Percentiles rank a stretch among this genome's conserved stretches.
These are phyloP conservation scores for Daedalea quercina DNA, from an alignment of 768 basidiomycete species.

Conservation along the genomic window DNA sequence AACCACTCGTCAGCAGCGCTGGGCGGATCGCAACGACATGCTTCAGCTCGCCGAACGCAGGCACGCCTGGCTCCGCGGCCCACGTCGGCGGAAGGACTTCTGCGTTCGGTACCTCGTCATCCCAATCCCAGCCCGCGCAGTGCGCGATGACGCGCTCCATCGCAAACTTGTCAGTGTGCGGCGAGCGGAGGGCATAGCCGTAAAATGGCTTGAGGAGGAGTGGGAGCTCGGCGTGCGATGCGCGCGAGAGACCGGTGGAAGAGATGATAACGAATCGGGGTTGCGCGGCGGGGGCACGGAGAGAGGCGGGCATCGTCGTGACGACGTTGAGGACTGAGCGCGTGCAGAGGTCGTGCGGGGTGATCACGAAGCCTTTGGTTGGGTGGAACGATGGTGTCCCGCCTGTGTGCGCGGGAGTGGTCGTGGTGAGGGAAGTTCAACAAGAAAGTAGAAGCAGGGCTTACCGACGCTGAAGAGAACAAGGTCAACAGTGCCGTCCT, in stretches of 20 bases:
- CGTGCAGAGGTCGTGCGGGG: conserved; percentile 53
- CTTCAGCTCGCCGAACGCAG: conserved; percentile 36
- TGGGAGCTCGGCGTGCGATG: conserved; percentile 41
- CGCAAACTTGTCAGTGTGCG: conserved; percentile 59
- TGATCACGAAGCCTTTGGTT: conserved; percentile 40
- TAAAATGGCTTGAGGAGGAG: conserved; percentile 44
- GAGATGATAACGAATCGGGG: conserved; percentile 51
- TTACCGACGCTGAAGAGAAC: conserved; percentile 58
- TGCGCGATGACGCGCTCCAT: conserved; percentile 45
- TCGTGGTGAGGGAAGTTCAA: conserved; percentile 2
- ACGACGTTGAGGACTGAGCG: conserved; percentile 49
- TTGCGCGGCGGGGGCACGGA: conserved; percentile 22
- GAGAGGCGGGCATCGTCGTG: conserved; percentile 39
- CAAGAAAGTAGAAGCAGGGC: conserved; percentile 12
- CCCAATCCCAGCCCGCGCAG: conserved; percentile 46
- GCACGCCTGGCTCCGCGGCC: conserved; percentile 35
- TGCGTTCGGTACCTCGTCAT: conserved; percentile 32
- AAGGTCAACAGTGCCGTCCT: conserved; percentile 33
- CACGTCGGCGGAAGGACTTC: conserved; percentile 43
- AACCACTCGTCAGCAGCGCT: conserved; percentile 52
- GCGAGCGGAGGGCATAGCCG: conserved; percentile 31
- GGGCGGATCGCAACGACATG: conserved; percentile 47
- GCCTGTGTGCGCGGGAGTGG: conserved; percentile 27
- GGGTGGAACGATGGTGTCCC: conserved; percentile 39
- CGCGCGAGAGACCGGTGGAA: conserved; percentile 42